Base-by-base conservation (phyloP, 2,329 filamentous ascomycete genomes). In the Pseudogymnoascus sp. region DNA sequence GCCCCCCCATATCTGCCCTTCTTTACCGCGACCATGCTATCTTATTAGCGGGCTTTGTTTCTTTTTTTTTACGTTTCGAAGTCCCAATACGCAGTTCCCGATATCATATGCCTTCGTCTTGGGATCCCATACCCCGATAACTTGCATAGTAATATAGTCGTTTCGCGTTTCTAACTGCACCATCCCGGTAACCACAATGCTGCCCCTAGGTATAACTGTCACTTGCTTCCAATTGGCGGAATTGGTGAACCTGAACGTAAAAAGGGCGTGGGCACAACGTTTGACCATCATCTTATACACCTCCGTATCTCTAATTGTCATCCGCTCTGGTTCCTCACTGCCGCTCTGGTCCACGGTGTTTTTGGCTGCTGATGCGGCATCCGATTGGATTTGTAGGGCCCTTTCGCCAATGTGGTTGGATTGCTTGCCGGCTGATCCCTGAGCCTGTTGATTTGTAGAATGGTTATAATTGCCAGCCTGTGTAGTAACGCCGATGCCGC, bases 111-210 rank as follows among this genome's bases (percentile, higher is more conserved):
- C 75, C 65, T 78, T 77, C 42, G 78, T 79, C 70, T 83, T 81
- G 1, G 84, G 83, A 69, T 87, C 78, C 72, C 82, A 87, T 72
- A 79, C 83, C 1, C 77, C 80, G 10, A 73, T 64, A 1, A 83
- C 82, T 65, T 84, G 80, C 11, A 86, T 74, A 2, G 79, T 77
- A 63, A 86, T 70, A 60, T 76, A 75, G 0, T 78, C 78, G 21
- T 73, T 77, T 1, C 78, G 71, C 1, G 81, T 77, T 42, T 79
- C 75, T 1, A 86, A 64, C 66, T 85, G 81, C 1, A 87, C 78
- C 10, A 85, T 71, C 0, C 84, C 84, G 15, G 80, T 80, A 1
- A 87, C 76, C 1, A 75, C 71, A 57, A 87, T 75, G 61, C 78
- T 79, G 4, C 84, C 84, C 10, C 80, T 75, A 4, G 78, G 80